Percentiles rank a stretch among this genome's conserved stretches.
phyloP scores from a whole-genome alignment of 176 grass and related monocot species.

The Avena sativa region DNA sequence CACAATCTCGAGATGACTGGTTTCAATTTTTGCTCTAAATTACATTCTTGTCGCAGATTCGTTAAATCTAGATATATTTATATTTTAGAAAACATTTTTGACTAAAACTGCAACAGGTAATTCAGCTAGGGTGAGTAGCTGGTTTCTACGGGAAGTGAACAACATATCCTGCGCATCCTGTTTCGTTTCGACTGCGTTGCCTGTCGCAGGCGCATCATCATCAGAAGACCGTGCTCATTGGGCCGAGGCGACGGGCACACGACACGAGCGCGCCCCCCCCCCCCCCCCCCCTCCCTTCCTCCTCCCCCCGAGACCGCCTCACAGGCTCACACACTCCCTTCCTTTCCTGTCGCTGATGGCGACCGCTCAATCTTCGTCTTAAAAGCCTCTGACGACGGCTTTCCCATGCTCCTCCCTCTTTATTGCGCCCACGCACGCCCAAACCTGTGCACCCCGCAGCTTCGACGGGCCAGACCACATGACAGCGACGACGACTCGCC shows the following conservation, averaged over 20 bases:
- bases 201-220: background rate
- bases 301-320: background rate
- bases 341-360: slow-evolving; percentile 42
- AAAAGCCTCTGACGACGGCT: slow-evolving; percentile 36
- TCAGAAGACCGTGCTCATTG: background rate
- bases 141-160: no score
- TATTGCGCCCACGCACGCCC: slow-evolving; percentile 31
- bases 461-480: background rate
- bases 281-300: background rate
- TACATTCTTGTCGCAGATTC: no score
- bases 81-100: no score
- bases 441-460: background rate
- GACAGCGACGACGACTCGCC: slow-evolving; percentile 12
- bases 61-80: no score
- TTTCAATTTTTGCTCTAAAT: no score
- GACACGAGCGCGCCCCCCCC: background rate
- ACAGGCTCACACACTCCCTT: background rate
- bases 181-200: background rate
- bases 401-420: slow-evolving; percentile 3
- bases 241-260: slow-evolving; percentile 29
- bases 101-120: no score
- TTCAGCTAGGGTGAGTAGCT: no score
- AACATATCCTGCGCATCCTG: no score
- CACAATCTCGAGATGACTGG: no score
- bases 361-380: slow-evolving; percentile 42